These are phyloP conservation scores for Polygonum aviculare DNA, from an alignment of 148 eudicot species.

Conservation along the genomic window DNA sequence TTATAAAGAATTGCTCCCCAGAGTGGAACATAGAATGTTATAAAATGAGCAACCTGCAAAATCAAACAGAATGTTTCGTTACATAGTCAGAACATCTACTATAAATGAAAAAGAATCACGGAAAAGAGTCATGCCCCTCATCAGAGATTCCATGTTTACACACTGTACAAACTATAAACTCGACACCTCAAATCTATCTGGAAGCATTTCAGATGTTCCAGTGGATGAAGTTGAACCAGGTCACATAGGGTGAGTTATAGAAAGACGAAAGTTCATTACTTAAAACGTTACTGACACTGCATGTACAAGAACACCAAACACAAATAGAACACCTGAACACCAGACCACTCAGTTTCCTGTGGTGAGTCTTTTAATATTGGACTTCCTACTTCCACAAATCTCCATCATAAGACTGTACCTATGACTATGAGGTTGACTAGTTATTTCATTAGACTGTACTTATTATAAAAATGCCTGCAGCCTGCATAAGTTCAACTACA, in stretches of 20 bases:
- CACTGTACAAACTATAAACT: neutral
- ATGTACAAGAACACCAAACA: neutral
- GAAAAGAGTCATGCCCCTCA: constrained; percentile 6
- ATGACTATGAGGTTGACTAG: too few species aligned
- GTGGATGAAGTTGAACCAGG: neutral
- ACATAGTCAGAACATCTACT: neutral
- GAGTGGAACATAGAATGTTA: constrained; percentile 87
- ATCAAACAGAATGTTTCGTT: neutral
- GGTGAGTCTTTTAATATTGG: too few species aligned
- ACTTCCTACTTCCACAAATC: too few species aligned
- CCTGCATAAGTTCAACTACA: neutral
- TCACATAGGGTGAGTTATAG: neutral
- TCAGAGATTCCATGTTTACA: neutral
- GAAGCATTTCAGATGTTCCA: neutral
- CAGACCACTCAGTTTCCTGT: neutral
- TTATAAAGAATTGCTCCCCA: constrained; percentile 99
- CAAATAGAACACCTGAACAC: too few species aligned
- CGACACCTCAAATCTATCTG: neutral
- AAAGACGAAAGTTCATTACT: neutral
- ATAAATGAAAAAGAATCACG: neutral
- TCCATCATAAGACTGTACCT: too few species aligned
- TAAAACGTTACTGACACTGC: neutral
- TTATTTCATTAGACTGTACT: too few species aligned
- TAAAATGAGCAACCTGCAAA: constrained; percentile 76
- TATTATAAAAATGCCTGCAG: neutral